Evolutionary conservation across 257 asterid genomes (phyloP), one percentile per base, ranked within the genome.

Genomic region (Penstemon newberryi): DNA sequence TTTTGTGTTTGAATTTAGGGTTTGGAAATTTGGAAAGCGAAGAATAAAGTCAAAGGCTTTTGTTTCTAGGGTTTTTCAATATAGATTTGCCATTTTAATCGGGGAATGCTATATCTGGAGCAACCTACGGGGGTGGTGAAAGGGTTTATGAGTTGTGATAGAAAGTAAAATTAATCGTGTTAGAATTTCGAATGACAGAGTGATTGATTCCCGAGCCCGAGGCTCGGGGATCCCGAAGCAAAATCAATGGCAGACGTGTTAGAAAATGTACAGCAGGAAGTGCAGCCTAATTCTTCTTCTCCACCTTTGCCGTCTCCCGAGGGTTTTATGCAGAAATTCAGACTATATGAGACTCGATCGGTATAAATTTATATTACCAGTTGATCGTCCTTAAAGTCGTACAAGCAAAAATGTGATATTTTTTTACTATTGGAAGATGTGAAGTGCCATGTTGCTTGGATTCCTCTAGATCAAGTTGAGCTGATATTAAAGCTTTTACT

Each of bases 261-360:
- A 18, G 80, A 73, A 52, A 75, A 70, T 77, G 79, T 56, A 45
- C 76, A 66, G 6, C 71, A 75, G 67, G 87, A 66, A 60, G 77
- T 69, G 66, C 81, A 19, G 68, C 74, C 65, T 12, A 80, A 71
- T 67, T 66, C 75, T 69, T 63, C 40, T 38, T 11, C 72, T 68
- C 71, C 66, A 40, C 54, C 65, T 54, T 68, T 72, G 68, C 79
- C 83, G 1, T 75, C 73, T 43, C 71, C 83, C 1, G 86, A 80
- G 64, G 87, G 90, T 63, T 78, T 86, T 83, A 86, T 92, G 90
- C 90, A 90, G 86, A 88, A 92, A 85, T 92, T 92, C 81, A 85
- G 95, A 65, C 96, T 92, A 60, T 92, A 89, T 39, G 89, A 89
- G 84, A 92, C 98, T 62, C 85, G 69, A 81, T 86, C 98, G 96